A percentile compares a stretch with the other conserved stretches of the same genome.
These are phyloP conservation scores for Dendrocalamus latiflorus DNA, from an alignment of 202 grass and related monocot species.

Conservation along the genomic window DNA sequence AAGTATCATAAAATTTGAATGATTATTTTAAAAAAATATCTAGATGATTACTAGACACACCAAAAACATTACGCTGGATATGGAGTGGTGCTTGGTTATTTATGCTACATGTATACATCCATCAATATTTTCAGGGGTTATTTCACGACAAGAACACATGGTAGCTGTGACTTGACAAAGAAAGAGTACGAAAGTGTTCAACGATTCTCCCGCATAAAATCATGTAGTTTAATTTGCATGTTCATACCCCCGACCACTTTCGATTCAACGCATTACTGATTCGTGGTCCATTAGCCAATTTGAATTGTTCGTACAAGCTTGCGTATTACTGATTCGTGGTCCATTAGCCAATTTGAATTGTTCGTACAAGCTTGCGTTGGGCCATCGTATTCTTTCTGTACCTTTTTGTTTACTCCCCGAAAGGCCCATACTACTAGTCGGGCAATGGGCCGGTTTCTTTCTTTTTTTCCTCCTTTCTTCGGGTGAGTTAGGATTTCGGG, in stretches of 20 bases:
- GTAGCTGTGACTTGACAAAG: background rate
- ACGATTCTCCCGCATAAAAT: too few relatives aligned
- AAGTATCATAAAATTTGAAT: too few relatives aligned
- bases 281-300: background rate
- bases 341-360: too few relatives aligned
- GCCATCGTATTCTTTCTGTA: background rate
- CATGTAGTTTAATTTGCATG: background rate
- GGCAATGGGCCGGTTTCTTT: background rate
- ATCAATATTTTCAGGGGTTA: too few relatives aligned
- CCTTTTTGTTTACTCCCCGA: background rate
- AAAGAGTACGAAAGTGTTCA: background rate
- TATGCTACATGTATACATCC: background rate
- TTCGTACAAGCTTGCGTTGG: too few relatives aligned
- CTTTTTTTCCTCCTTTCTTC: too few relatives aligned
- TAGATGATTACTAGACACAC: too few relatives aligned
- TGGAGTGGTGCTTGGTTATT: background rate
- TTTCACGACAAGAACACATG: too few relatives aligned
- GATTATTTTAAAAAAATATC: too few relatives aligned
- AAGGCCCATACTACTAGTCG: background rate
- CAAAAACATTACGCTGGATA: background rate
- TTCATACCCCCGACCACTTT: background rate
- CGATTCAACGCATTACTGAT: background rate
- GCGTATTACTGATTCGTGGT: too few relatives aligned
- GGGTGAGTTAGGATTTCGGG: too few relatives aligned
- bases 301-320: background rate